Evolutionary conservation across 305 asterid species (phyloP).

Genomic region (Fraxinus paxiana): DNA sequence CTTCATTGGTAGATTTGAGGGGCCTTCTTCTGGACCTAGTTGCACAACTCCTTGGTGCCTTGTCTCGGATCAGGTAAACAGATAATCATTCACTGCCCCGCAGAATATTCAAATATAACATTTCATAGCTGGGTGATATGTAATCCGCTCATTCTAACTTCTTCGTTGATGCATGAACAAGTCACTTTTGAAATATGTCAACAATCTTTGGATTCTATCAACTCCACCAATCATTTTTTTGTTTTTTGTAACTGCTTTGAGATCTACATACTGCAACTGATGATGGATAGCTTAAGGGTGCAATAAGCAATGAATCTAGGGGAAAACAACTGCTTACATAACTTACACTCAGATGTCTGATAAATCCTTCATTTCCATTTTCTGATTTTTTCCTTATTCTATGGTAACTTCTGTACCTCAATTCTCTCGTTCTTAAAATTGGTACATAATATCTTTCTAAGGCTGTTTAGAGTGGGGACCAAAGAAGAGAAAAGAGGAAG

Average conservation of each 20-base stretch:
- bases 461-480: not conserved
- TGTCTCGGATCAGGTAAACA: constrained; percentile 85
- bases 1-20: constrained; percentile 96
- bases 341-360: not conserved
- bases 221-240: not conserved
- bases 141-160: not conserved
- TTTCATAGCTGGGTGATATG: constrained; percentile 2
- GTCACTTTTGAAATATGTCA: constrained; percentile 12
- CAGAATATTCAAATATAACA: constrained; percentile 12
- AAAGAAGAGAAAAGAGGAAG: not conserved
- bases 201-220: not conserved
- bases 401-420: not conserved
- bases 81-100: constrained; percentile 4
- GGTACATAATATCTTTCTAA: not conserved
- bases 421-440: not conserved
- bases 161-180: not conserved
- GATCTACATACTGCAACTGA: constrained; percentile 5
- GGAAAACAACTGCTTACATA: not conserved
- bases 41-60: constrained; percentile 97
- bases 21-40: constrained; percentile 98
- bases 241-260: constrained; percentile 2
- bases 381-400: not conserved
- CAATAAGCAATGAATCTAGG: constrained; percentile 6
- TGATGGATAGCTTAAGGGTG: constrained; percentile 17
- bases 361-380: not conserved